Conservation (phyloP, 176 grass and related monocot genomes). For the Cymbopogon citratus region DNA sequence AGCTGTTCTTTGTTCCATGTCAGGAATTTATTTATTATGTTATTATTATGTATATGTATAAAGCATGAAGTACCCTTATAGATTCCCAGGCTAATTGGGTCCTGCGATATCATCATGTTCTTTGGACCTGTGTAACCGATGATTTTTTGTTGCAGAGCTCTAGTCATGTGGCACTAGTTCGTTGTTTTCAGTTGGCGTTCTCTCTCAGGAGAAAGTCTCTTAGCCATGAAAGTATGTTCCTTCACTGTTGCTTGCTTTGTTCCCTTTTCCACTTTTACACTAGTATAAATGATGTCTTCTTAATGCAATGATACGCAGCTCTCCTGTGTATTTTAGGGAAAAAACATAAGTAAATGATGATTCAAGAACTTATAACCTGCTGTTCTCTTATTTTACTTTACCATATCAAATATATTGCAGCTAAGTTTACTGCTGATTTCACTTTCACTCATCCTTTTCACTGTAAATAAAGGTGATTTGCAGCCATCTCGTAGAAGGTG, state of each 20-base stretch:
- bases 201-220: slow-evolving; percentile 74
- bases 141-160: slow-evolving; percentile 63
- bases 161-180: slow-evolving; percentile 64
- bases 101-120: background rate
- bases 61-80: background rate
- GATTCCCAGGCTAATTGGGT: slow-evolving; percentile 8
- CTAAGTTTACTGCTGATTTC: slow-evolving; percentile 16
- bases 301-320: background rate
- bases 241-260: background rate
- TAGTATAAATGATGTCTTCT: background rate
- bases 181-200: slow-evolving; percentile 89
- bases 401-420: background rate
- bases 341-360: background rate
- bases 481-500: slow-evolving; percentile 79
- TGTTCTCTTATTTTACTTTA: slow-evolving; percentile 1
- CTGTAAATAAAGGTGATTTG: slow-evolving; percentile 65
- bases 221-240: slow-evolving; percentile 71
- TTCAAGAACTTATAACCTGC: background rate
- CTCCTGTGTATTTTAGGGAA: background rate
- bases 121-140: slow-evolving; percentile 5
- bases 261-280: background rate
- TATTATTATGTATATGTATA: slow-evolving; percentile 9
- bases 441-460: slow-evolving; percentile 35
- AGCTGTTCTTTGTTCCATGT: background rate
- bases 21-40: slow-evolving; percentile 5